phyloP scores from a whole-genome alignment of 2,329 filamentous ascomycete genomes.

The Penicillium sp. region DNA sequence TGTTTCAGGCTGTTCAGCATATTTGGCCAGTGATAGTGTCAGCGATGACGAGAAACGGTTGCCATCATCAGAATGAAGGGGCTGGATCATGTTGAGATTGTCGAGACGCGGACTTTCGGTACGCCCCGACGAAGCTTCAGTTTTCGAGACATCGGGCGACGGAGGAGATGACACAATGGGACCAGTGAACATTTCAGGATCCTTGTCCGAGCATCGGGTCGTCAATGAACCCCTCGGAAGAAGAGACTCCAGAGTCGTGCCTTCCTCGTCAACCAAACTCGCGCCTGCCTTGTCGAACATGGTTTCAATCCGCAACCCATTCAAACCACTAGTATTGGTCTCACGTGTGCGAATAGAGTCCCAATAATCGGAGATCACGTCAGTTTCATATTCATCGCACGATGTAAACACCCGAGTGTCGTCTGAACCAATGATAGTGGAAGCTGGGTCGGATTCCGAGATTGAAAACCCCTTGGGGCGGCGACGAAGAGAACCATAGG shows the following conservation, averaged over 20 bases:
- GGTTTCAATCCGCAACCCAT: slow-evolving; percentile 58
- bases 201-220: slow-evolving; percentile 25
- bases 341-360: slow-evolving; percentile 60
- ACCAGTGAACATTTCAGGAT: slow-evolving; percentile 19
- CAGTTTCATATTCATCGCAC: slow-evolving; percentile 59
- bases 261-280: slow-evolving; percentile 39
- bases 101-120: slow-evolving; percentile 29
- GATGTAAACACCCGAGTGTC: slow-evolving; percentile 56
- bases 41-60: slow-evolving; percentile 7
- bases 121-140: slow-evolving; percentile 21
- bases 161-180: slow-evolving; percentile 15
- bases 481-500: slow-evolving; percentile 31
- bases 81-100: slow-evolving; percentile 28
- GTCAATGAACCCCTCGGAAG: slow-evolving; percentile 47
- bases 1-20: slow-evolving; percentile 1
- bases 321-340: slow-evolving; percentile 51
- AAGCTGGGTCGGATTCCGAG: slow-evolving; percentile 56
- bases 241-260: slow-evolving; percentile 48
- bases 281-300: slow-evolving; percentile 57
- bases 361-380: slow-evolving; percentile 60
- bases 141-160: slow-evolving; percentile 15
- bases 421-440: slow-evolving; percentile 59
- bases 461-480: slow-evolving; percentile 53
- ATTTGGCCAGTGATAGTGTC: slow-evolving; percentile 9
- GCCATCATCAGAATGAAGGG: slow-evolving; percentile 26